phyloP scores from a whole-genome alignment of 768 basidiomycete species.

The Candolleomyces aberdarensis region DNA sequence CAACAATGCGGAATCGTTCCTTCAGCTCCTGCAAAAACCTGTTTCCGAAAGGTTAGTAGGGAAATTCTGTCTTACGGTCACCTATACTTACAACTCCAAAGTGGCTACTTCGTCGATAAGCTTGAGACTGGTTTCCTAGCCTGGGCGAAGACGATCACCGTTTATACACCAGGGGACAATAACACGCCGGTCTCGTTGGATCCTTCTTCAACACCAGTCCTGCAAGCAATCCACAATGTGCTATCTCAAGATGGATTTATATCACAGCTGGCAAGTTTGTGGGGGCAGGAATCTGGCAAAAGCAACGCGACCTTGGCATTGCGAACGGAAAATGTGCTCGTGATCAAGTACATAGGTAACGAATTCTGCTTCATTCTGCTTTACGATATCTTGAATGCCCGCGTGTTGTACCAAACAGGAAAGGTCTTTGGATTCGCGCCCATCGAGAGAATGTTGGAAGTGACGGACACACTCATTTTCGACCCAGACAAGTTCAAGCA shows the following conservation, averaged over 20 bases:
- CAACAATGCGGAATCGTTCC: slow-evolving; percentile 46
- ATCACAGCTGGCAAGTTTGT: slow-evolving; percentile 55
- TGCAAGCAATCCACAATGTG: slow-evolving; percentile 49
- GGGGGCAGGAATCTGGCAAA: slow-evolving; percentile 79
- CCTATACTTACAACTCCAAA: slow-evolving; percentile 14
- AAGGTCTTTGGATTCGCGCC: slow-evolving; percentile 59
- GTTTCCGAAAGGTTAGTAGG: slow-evolving; percentile 32
- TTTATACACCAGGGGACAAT: slow-evolving; percentile 44
- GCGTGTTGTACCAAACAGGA: slow-evolving; percentile 33
- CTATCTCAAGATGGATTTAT: slow-evolving; percentile 57
- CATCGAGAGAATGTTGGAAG: slow-evolving; percentile 49
- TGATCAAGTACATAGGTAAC: slow-evolving; percentile 39
- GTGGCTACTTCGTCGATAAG: slow-evolving; percentile 66
- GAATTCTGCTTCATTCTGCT: not conserved
- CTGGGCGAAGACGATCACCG: slow-evolving; percentile 66
- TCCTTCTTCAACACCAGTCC: slow-evolving; percentile 39
- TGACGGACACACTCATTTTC: slow-evolving; percentile 58
- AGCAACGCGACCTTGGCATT: slow-evolving; percentile 50
- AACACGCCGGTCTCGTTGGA: slow-evolving; percentile 51
- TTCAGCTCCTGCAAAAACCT: slow-evolving; percentile 42
- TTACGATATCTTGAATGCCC: not conserved
- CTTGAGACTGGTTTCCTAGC: slow-evolving; percentile 73
- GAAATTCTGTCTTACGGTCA: not conserved
- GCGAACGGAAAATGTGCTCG: slow-evolving; percentile 45
- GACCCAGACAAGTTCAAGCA: slow-evolving; percentile 83